Evolutionary conservation across 2,329 filamentous ascomycete species (phyloP), one percentile per base, ranked within the genome.

Genomic region (Pseudogymnoascus sp.): DNA sequence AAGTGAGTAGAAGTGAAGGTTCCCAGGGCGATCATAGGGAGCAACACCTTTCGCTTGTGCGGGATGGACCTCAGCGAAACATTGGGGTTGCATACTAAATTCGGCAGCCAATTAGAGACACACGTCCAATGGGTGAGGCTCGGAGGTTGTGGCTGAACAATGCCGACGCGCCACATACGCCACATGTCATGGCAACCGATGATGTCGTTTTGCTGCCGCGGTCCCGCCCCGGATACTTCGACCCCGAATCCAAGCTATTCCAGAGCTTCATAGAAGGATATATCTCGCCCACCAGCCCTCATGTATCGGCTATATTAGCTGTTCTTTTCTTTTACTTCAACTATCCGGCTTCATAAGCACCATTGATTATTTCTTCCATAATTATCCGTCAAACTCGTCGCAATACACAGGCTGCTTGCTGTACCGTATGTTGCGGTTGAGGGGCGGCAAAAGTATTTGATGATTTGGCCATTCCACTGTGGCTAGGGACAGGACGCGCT

Each of bases 61-160:
- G 59, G 33, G 59, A 61, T 61, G 59, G 35, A 31, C 33, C 35
- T 26, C 59, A 38, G 38, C 33, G 33, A 42, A 61, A 61, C 59
- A 61, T 61, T 61, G 59, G 59, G 59, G 59, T 61, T 61, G 59
- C 59, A 42, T 38, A 61, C 59, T 61, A 61, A 42, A 38, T 13
- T 38, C 33, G 28, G 23, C 33, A 61, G 23, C 59, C 59, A 61
- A 61, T 61, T 38, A 61, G 9, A 38, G 36, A 19, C 19, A 38
- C 23, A 19, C 36, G 19, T 19, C 10, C 10, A 57, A 33, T 57
- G 5, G 50, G 50, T 57, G 50, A 57, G 50, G 50, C 50, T 57
- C 50, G 50, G 50, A 26, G 28, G 28, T 19, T 57, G 50, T 57
- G 50, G 50, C 50, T 57, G n/a, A 57, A 50, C 4, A 57, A 57